Evolutionary conservation across 1,284 basidiomycete genomes (phyloP).

Genomic region (Rhodotorula sp.): DNA sequence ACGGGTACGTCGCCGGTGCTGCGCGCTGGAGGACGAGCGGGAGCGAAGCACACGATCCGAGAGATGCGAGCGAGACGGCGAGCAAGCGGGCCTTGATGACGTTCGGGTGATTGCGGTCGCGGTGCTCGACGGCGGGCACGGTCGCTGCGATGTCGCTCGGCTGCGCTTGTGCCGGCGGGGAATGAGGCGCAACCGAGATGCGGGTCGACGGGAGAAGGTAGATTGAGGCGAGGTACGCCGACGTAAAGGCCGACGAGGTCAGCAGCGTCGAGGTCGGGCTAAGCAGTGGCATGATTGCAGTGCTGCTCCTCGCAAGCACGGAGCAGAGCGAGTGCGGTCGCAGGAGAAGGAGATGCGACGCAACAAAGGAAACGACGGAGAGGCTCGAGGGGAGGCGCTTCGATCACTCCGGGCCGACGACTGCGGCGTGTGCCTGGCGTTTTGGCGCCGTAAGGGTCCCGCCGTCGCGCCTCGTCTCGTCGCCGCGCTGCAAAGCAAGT

Average conservation of each 20-base stretch:
- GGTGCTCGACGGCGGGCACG: slow-evolving; percentile 44
- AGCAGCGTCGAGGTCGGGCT: slow-evolving; percentile 9
- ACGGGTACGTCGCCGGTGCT: neutral
- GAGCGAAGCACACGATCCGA: slow-evolving; percentile 56
- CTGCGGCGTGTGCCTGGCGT: no score
- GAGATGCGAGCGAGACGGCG: slow-evolving; percentile 62
- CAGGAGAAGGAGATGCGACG: neutral
- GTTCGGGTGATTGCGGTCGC: slow-evolving; percentile 69
- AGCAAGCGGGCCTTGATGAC: slow-evolving; percentile 69
- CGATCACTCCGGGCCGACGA: no score
- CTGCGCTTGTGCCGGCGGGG: neutral
- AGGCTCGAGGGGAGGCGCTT: no score
- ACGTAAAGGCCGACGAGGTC: slow-evolving; percentile 22
- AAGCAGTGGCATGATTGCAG: slow-evolving; percentile 1
- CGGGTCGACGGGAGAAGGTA: slow-evolving; percentile 36
- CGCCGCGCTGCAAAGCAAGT: no score
- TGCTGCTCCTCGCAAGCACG: neutral
- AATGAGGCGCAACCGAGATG: slow-evolving; percentile 4
- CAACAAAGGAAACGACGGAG: no score
- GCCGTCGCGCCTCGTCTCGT: no score
- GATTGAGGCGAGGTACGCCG: slow-evolving; percentile 34
- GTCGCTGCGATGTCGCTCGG: slow-evolving; percentile 2
- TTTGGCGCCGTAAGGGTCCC: no score
- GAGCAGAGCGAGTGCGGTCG: neutral
- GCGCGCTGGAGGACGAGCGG: slow-evolving; percentile 18